Evolutionary conservation across 2,329 filamentous ascomycete genomes (phyloP), one percentile per base, ranked within the genome.

Genomic region (Domatiomyces catenatus): DNA sequence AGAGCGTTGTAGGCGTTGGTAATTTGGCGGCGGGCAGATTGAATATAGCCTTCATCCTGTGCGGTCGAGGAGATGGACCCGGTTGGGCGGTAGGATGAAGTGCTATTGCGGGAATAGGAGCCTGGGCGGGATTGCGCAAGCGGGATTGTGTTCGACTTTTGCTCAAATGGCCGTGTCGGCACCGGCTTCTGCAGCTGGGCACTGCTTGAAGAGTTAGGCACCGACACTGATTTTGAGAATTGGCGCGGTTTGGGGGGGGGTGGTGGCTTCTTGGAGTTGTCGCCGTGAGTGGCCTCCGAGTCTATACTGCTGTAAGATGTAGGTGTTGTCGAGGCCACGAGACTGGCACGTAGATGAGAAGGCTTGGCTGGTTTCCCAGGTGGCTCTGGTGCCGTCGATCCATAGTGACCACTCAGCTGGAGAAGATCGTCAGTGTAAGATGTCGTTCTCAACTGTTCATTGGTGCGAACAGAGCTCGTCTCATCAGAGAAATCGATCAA

Each of bases 301-400:
- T 55, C 51, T 52, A n/a, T 53, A 47, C 15, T 50, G 50, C n/a
- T 52, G 12, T 50, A 45, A 17, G 50, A 42, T 28, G 48, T 42
- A 8, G 47, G 42, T 46, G 58, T 47, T 32, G 28, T 32, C 28
- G 28, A 32, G 28, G 10, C 32, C 8, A 39, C 32, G 15, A 50
- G 45, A 36, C 52, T 63, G 8, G 63, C 59, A 2, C 32, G 15
- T 42, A 71, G 56, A 39, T 64, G 62, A 15, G 63, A 66, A 46
- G 70, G 71, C 55, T 72, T 73, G 10, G 63, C 64, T 24, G 71
- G 71, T 54, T 68, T 68, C 15, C 67, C 42, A 52, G 50, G 46
- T 24, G 50, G 51, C 15, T 39, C 32, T 10, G 32, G 32, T 15
- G 32, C 32, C 10, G 32, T 5, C 10, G 32, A 39, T 39, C 32